Percentiles rank a stretch among this genome's conserved stretches.
These are phyloP conservation scores for Podila epicladia DNA, from an alignment of 192 early-diverging fungal species.

Conservation along the genomic window DNA sequence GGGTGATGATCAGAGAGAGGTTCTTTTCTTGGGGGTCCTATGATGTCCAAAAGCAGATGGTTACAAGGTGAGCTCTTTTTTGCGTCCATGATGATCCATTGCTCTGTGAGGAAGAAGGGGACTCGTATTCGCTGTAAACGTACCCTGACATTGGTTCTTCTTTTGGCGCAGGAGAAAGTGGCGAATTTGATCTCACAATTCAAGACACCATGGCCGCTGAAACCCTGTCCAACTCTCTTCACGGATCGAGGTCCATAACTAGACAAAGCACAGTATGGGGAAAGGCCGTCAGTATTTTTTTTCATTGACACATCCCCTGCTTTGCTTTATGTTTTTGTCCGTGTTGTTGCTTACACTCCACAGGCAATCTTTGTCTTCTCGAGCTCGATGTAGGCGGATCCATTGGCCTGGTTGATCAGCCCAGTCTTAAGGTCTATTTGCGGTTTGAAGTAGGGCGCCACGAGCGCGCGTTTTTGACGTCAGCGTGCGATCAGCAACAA, in stretches of 20 bases:
- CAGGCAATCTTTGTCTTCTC: constrained; percentile 79
- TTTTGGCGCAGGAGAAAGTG: constrained; percentile 72
- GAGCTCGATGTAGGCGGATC: constrained; percentile 80
- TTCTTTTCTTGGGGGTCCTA: constrained; percentile 76
- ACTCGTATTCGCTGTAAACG: background rate
- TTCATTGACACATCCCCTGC: background rate
- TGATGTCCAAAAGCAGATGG: background rate
- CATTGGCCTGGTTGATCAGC: constrained; percentile 76
- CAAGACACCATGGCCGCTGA: constrained; percentile 64
- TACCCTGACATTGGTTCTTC: constrained; percentile 58
- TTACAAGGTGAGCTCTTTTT: background rate
- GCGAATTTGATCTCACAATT: constrained; percentile 84
- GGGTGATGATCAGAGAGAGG: constrained; percentile 64
- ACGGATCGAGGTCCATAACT: constrained; percentile 80
- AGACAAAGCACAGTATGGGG: background rate
- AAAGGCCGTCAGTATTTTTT: background rate
- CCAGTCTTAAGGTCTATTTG: constrained; percentile 72
- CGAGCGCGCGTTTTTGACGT: no score
- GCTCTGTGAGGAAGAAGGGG: background rate
- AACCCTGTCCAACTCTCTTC: constrained; percentile 54
- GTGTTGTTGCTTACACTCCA: constrained; percentile 69
- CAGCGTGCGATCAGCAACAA: no score
- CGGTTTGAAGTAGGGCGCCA: no score
- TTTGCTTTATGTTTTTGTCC: background rate
- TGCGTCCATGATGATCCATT: constrained; percentile 4